Conservation (phyloP, 306 rosid genomes). For the Cucumis melo region DNA sequence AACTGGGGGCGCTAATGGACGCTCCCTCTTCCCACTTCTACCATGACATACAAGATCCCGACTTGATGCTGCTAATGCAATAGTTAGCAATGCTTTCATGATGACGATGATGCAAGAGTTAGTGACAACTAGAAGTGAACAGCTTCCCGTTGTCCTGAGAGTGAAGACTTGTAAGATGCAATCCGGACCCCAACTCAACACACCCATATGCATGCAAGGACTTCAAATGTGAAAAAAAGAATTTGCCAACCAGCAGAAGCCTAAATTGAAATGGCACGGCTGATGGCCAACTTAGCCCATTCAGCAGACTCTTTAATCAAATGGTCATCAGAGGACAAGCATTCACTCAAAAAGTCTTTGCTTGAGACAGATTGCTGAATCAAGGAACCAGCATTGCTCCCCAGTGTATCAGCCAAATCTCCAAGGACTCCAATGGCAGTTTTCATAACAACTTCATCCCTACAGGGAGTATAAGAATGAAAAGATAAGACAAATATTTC, state of each 20-base stretch:
- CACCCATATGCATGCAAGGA: conserved; percentile 81
- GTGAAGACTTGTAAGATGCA: conserved; percentile 63
- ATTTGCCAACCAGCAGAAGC: conserved; percentile 20
- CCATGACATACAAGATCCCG: conserved; percentile 29
- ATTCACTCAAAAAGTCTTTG: conserved; percentile 73
- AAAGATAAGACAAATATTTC: conserved; percentile 5
- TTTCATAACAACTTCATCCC: conserved; percentile 89
- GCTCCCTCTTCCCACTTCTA: conserved; percentile 25
- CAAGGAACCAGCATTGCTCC: conserved; percentile 79
- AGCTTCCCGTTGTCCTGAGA: conserved; percentile 43
- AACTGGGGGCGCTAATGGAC: conserved; percentile 1
- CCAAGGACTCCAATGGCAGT: conserved; percentile 96
- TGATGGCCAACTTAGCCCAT: conserved; percentile 91
- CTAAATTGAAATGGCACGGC: conserved; percentile 78
- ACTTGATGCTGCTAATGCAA: conserved; percentile 50
- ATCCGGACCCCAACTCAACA: conserved; percentile 38
- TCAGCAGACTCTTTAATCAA: conserved; percentile 85
- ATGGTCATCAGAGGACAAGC: conserved; percentile 81
- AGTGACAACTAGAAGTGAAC: conserved; percentile 68
- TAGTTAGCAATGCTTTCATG: conserved; percentile 58
- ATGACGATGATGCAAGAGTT: conserved; percentile 89
- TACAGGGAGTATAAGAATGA: conserved; percentile 9
- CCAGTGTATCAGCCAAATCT: conserved; percentile 88
- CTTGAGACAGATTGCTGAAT: conserved; percentile 81
- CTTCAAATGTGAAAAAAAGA: conserved; percentile 28